A percentile compares a stretch with the other conserved stretches of the same genome.
phyloP scores from a whole-genome alignment of 345 rosid species.

The Atalantia buxifolia region DNA sequence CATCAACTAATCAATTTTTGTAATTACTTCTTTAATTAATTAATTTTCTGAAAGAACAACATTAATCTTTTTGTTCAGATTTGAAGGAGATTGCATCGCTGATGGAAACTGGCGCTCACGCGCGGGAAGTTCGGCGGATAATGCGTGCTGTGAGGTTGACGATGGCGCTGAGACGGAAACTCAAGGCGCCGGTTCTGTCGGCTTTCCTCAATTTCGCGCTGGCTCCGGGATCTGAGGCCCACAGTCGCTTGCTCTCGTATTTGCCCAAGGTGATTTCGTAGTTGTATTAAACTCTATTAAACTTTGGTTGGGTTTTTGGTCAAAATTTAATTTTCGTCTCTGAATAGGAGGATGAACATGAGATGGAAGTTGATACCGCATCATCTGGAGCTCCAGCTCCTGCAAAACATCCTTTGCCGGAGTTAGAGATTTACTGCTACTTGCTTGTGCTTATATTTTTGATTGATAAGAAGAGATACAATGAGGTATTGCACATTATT shows the following conservation, averaged over 20 bases:
- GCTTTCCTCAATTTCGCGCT: constrained; percentile 41
- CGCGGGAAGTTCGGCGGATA: constrained; percentile 46
- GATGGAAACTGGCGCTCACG: constrained; percentile 52
- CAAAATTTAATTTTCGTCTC: neutral
- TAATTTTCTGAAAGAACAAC: neutral
- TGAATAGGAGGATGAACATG: constrained; percentile 45
- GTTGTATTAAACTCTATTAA: neutral
- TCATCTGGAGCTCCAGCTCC: constrained; percentile 34
- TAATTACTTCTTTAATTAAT: neutral
- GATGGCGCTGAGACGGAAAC: constrained; percentile 40
- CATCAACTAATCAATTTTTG: neutral
- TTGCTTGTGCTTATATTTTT: constrained; percentile 47
- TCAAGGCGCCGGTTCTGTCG: constrained; percentile 35
- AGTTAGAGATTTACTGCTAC: constrained; percentile 50
- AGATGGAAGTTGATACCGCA: constrained; percentile 60
- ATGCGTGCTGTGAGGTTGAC: constrained; percentile 49
- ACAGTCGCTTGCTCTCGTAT: constrained; percentile 29
- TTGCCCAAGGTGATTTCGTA: constrained; percentile 42
- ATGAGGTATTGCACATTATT: constrained; percentile 29
- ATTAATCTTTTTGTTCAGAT: constrained; percentile 20
- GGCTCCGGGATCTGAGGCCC: constrained; percentile 49
- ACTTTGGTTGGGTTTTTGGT: neutral
- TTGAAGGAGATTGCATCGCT: constrained; percentile 62
- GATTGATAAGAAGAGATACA: constrained; percentile 55
- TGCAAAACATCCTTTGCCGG: constrained; percentile 36